phyloP scores from a whole-genome alignment of 495 filamentous ascomycete species.

The Amorphotheca resinae region DNA sequence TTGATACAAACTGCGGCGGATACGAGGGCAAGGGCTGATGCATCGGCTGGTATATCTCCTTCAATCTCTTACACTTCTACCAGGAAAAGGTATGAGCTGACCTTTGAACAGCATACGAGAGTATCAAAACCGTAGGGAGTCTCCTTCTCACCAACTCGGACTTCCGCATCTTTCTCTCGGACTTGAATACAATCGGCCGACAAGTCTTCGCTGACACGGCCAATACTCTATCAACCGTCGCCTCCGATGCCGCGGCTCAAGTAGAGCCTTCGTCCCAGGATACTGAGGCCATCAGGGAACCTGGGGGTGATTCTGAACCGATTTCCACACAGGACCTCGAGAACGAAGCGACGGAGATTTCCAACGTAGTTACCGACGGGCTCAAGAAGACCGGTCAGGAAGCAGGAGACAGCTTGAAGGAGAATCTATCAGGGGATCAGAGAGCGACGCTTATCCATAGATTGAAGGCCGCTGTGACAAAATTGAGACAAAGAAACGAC shows the following conservation, averaged over 20 bases:
- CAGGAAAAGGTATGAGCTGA: too few relatives aligned
- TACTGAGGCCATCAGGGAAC: conserved; percentile 40
- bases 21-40: conserved; percentile 63
- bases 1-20: conserved; percentile 42
- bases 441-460: conserved; percentile 60
- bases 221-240: conserved; percentile 57
- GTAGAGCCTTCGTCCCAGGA: conserved; percentile 55
- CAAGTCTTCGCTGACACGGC: conserved; percentile 85
- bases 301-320: conserved; percentile 40
- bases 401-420: conserved; percentile 50
- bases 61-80: too few relatives aligned
- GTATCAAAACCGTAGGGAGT: conserved; percentile 69
- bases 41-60: conserved; percentile 50
- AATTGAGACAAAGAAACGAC: conserved; percentile 60
- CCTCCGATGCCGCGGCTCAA: conserved; percentile 57
- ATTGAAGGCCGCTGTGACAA: conserved; percentile 63
- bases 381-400: conserved; percentile 51
- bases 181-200: conserved; percentile 63
- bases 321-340: conserved; percentile 46
- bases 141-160: conserved; percentile 81
- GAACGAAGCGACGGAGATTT: conserved; percentile 49
- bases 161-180: conserved; percentile 77
- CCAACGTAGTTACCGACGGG: conserved; percentile 49
- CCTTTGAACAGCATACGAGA: conserved; percentile 53
- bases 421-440: conserved; percentile 57